phyloP scores from a whole-genome alignment of 345 rosid species.

The Mallotus nudiflorus region DNA sequence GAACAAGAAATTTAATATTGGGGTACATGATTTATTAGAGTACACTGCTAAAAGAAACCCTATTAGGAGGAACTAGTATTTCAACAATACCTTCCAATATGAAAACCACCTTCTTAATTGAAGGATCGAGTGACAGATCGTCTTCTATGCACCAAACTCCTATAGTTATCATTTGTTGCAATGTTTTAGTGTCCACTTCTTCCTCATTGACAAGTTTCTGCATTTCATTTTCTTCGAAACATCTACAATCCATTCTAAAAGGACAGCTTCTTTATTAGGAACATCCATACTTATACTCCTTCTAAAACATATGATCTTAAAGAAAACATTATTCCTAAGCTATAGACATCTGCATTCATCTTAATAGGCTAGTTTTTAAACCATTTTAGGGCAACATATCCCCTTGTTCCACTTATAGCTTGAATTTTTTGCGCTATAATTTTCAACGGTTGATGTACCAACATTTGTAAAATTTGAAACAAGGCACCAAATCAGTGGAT shows the following conservation, averaged over 20 bases:
- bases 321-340: conserved; percentile 31
- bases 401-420: conserved; percentile 1
- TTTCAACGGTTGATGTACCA: conserved; percentile 19
- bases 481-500: no score
- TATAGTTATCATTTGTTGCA: not conserved
- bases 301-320: conserved; percentile 30
- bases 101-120: not conserved
- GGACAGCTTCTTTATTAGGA: conserved; percentile 9
- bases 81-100: not conserved
- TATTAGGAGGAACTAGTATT: not conserved
- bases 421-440: conserved; percentile 23
- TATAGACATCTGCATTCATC: conserved; percentile 21
- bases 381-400: conserved; percentile 26
- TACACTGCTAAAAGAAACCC: not conserved
- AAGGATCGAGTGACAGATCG: not conserved
- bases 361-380: conserved; percentile 1
- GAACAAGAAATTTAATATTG: no score
- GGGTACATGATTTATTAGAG: no score
- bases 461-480: conserved; percentile 30
- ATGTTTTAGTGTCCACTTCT: not conserved
- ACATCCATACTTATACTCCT: conserved; percentile 6
- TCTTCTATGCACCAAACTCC: conserved; percentile 11
- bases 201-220: conserved; percentile 19
- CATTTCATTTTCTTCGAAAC: conserved; percentile 11
- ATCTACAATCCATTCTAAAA: conserved; percentile 20